Evolutionary conservation across 2,329 filamentous ascomycete genomes (phyloP).

Genomic region (Annulohypoxylon truncatum): DNA sequence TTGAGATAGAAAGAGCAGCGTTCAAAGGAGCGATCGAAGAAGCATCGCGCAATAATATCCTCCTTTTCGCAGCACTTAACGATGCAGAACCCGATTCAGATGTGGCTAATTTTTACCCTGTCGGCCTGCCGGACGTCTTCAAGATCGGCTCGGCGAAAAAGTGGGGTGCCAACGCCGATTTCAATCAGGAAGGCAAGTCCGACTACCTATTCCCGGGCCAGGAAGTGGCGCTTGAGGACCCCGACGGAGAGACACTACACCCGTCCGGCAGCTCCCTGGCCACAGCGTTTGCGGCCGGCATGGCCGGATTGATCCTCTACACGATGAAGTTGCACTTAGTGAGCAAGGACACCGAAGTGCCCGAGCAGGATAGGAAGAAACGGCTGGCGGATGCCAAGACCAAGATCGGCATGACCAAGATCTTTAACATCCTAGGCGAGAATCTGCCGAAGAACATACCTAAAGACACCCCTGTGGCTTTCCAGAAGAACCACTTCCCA

Average conservation of each 20-base stretch:
- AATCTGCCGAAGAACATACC: too few species aligned
- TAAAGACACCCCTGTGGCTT: too few species aligned
- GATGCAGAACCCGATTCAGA: not conserved
- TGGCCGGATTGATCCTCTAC: not conserved
- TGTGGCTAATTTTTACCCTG: not conserved
- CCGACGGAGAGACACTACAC: not conserved
- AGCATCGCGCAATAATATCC: not conserved
- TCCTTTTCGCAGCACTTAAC: not conserved
- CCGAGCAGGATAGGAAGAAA: too few species aligned
- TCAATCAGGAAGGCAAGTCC: not conserved
- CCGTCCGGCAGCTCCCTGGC: not conserved
- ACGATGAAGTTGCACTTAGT: too few species aligned
- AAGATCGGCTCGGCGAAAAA: not conserved
- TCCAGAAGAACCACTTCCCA: too few species aligned
- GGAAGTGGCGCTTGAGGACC: not conserved
- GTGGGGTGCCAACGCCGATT: not conserved
- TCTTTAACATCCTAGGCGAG: too few species aligned
- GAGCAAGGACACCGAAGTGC: too few species aligned
- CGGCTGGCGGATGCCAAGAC: too few species aligned
- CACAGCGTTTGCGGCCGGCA: not conserved
- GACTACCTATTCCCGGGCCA: not conserved
- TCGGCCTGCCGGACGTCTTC: not conserved
- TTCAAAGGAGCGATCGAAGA: not conserved
- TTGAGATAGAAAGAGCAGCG: not conserved
- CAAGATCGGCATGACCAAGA: too few species aligned